phyloP scores from a whole-genome alignment of 805 yeast species.

The Saturnispora kantuleensis region DNA sequence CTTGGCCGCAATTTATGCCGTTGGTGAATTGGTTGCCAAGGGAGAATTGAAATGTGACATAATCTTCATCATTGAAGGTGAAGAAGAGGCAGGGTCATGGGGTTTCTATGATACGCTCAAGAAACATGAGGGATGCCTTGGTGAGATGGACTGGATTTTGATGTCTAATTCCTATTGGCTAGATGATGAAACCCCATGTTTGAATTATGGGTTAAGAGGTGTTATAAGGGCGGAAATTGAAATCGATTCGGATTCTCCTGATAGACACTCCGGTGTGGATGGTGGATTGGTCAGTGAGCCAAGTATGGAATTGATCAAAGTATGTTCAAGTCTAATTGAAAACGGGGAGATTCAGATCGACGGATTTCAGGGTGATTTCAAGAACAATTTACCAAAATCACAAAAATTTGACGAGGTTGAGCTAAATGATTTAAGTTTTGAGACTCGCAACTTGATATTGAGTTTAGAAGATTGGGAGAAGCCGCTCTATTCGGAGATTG shows the following conservation, averaged over 20 bases:
- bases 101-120: constrained; percentile 70
- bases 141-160: constrained; percentile 79
- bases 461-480: constrained; percentile 40
- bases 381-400: background rate
- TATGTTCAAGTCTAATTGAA: constrained; percentile 57
- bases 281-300: constrained; percentile 91
- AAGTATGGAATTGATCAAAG: constrained; percentile 68
- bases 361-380: constrained; percentile 23
- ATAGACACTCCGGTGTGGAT: constrained; percentile 92
- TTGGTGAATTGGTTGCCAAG: constrained; percentile 53
- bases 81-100: constrained; percentile 86
- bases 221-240: constrained; percentile 72
- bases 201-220: constrained; percentile 92
- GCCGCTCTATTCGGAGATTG: constrained; percentile 51
- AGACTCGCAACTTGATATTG: background rate
- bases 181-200: constrained; percentile 78
- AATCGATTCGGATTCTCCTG: constrained; percentile 66
- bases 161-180: constrained; percentile 92
- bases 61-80: constrained; percentile 83
- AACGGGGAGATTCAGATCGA: constrained; percentile 53
- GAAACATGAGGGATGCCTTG: constrained; percentile 43
- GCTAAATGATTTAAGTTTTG: constrained; percentile 2
- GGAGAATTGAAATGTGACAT: constrained; percentile 57
- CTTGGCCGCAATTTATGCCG: constrained; percentile 78
- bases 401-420: background rate